Conservation (phyloP, 306 rosid species). For the Cercis canadensis region DNA sequence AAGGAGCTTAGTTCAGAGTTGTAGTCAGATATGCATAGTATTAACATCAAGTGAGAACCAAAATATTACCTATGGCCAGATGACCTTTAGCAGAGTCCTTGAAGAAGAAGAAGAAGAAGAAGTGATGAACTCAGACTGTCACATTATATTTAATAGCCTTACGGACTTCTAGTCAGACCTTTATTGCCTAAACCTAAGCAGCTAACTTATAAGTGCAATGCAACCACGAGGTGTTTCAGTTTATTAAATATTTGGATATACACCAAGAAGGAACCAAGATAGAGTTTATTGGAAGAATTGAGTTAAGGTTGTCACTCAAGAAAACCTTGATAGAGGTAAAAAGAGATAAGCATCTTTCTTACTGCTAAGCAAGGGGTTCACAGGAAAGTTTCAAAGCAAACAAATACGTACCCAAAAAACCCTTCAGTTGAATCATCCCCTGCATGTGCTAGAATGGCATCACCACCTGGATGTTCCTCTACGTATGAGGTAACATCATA, state of each 20-base stretch:
- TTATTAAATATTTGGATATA: slow-evolving; percentile 1
- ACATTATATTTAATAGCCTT: neutral
- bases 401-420: slow-evolving; percentile 65
- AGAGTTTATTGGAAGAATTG: slow-evolving; percentile 18
- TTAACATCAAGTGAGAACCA: slow-evolving; percentile 11
- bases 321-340: slow-evolving; percentile 11
- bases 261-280: neutral
- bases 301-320: neutral
- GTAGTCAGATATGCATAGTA: neutral
- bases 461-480: slow-evolving; percentile 99
- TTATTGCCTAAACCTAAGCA: neutral
- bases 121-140: neutral
- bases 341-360: neutral
- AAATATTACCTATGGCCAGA: neutral
- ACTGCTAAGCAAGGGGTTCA: slow-evolving; percentile 20
- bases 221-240: neutral
- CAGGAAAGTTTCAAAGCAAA: slow-evolving; percentile 8
- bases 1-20: neutral
- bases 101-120: neutral
- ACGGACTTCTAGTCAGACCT: neutral
- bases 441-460: slow-evolving; percentile 89
- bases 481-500: slow-evolving; percentile 90
- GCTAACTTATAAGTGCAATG: slow-evolving; percentile 1
- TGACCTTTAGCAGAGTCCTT: slow-evolving; percentile 1
- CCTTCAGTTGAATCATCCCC: slow-evolving; percentile 93